Evolutionary conservation across 345 rosid genomes (phyloP).

Genomic region (Raphanus raphanistrum): DNA sequence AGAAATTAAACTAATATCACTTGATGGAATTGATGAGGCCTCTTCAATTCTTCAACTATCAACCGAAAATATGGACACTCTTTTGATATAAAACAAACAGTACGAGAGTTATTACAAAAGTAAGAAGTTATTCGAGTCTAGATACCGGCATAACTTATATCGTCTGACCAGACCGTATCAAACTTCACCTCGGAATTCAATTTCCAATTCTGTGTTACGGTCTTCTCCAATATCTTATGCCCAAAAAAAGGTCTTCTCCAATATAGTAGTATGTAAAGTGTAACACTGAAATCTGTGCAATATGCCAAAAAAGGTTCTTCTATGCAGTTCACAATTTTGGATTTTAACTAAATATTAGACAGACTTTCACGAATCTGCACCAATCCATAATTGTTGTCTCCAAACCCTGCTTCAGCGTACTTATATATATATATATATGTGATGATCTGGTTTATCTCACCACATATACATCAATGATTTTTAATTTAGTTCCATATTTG

Average conservation of each 20-base stretch:
- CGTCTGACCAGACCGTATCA: not conserved
- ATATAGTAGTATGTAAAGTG: too few species aligned
- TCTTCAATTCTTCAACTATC: constrained; percentile 39
- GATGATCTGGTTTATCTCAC: not conserved
- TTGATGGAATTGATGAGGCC: constrained; percentile 27
- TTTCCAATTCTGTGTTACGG: not conserved
- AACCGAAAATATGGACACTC: constrained; percentile 25
- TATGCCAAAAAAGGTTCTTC: not conserved
- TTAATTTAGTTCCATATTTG: constrained; percentile 7
- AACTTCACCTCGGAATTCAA: not conserved
- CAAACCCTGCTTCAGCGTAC: not conserved
- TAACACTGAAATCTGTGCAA: not conserved
- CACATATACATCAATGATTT: not conserved
- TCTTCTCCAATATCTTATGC: not conserved
- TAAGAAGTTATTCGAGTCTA: not conserved
- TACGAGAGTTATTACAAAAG: not conserved
- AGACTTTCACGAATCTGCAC: not conserved
- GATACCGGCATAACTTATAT: not conserved
- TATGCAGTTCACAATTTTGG: not conserved
- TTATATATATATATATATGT: not conserved
- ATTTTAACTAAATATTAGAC: not conserved
- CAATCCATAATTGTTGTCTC: not conserved
- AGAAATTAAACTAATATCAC: constrained; percentile 13
- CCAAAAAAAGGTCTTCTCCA: too few species aligned
- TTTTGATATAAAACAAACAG: not conserved